Conservation (phyloP, 257 asterid genomes). For the Dorcoceras hygrometricum region DNA sequence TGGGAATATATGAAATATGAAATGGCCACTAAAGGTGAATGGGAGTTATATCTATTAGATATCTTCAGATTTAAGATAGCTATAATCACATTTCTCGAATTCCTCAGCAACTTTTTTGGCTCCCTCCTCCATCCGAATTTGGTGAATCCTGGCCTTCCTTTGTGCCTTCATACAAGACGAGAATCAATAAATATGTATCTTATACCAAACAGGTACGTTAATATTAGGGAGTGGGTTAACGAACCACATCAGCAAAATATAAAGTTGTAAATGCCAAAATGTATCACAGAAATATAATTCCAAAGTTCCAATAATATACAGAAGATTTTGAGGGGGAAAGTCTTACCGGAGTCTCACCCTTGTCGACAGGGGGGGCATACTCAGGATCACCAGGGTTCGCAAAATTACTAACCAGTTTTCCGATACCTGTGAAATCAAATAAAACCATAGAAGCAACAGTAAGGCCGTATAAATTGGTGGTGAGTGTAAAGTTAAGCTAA, state of each 20-base stretch:
- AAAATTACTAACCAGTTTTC: constrained; percentile 63
- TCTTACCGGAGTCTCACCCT: constrained; percentile 92
- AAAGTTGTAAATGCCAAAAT: background rate
- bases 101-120: constrained; percentile 91
- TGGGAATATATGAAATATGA: no score
- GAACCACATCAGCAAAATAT: background rate
- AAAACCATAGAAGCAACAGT: background rate
- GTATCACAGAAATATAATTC: background rate
- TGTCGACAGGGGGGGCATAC: constrained; percentile 80
- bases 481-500: background rate
- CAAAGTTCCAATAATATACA: background rate
- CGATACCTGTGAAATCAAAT: constrained; percentile 56
- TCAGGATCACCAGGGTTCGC: constrained; percentile 87
- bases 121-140: constrained; percentile 82
- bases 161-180: constrained; percentile 48
- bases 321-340: constrained; percentile 5
- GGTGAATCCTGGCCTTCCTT: constrained; percentile 86
- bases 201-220: background rate
- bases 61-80: background rate
- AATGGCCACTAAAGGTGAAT: background rate
- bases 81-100: constrained; percentile 66
- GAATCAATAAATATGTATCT: background rate
- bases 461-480: background rate
- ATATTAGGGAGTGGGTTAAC: background rate
- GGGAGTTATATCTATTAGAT: background rate